Percentiles rank a stretch among this genome's conserved stretches.
These are phyloP conservation scores for Lepidium campestre DNA, from an alignment of 441 rosid species.

Conservation along the genomic window DNA sequence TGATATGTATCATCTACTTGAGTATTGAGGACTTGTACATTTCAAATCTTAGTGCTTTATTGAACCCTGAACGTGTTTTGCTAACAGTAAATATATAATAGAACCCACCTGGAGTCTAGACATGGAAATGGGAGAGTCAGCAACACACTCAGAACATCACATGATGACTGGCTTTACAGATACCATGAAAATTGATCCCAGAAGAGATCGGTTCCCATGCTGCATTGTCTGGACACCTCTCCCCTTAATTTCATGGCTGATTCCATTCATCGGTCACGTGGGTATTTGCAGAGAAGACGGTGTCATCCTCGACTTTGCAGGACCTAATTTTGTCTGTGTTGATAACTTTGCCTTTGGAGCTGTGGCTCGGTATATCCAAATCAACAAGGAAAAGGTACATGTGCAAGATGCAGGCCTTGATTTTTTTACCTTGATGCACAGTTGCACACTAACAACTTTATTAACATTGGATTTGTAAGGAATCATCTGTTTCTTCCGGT, in stretches of 20 bases:
- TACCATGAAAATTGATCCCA: slow-evolving; percentile 41
- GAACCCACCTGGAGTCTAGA: not conserved
- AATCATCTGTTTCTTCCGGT: slow-evolving; percentile 35
- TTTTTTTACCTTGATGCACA: not conserved
- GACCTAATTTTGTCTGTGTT: slow-evolving; percentile 66
- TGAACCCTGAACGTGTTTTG: not conserved
- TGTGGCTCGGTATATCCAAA: slow-evolving; percentile 51
- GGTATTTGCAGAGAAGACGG: slow-evolving; percentile 80
- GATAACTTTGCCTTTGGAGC: slow-evolving; percentile 58
- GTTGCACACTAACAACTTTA: not conserved
- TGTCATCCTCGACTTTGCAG: slow-evolving; percentile 63
- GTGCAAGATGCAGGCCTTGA: not conserved
- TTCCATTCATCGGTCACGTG: slow-evolving; percentile 65
- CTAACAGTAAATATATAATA: not conserved
- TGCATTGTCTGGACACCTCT: slow-evolving; percentile 78
- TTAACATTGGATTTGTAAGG: slow-evolving; percentile 23
- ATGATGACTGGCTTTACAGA: slow-evolving; percentile 34
- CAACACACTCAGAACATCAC: slow-evolving; percentile 37
- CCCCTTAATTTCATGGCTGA: slow-evolving; percentile 59
- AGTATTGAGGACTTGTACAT: not conserved
- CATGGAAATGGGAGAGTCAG: slow-evolving; percentile 47
- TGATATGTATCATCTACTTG: not conserved
- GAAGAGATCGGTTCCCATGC: slow-evolving; percentile 50
- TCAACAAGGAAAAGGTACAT: slow-evolving; percentile 48
- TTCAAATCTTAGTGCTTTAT: not conserved